A percentile compares a stretch with the other conserved stretches of the same genome.
These are phyloP conservation scores for Aphanoascus verrucosus DNA, from an alignment of 2,329 filamentous ascomycete species.

Conservation along the genomic window DNA sequence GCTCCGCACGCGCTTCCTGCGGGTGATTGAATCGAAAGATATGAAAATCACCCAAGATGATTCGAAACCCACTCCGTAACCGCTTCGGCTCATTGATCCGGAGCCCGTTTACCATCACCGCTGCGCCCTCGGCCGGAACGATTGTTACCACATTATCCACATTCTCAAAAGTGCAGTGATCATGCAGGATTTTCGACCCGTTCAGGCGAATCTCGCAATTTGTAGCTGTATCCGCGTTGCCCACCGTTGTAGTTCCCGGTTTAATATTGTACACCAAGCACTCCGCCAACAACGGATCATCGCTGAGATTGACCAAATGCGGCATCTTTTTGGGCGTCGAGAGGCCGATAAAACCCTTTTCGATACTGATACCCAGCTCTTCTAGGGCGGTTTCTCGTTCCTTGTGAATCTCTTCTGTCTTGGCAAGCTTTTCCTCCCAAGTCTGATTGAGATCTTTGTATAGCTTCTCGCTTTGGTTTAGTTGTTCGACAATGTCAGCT, in stretches of 20 bases:
- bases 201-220: conserved; percentile 86
- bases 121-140: conserved; percentile 78
- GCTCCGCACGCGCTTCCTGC: conserved; percentile 84
- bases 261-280: conserved; percentile 98
- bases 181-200: conserved; percentile 79
- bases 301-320: conserved; percentile 94
- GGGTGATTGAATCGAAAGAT: conserved; percentile 96
- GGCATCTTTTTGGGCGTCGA: conserved; percentile 99
- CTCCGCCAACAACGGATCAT: conserved; percentile 84
- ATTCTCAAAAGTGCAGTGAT: conserved; percentile 93
- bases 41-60: conserved; percentile 95
- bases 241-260: conserved; percentile 84
- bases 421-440: conserved; percentile 91
- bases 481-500: conserved; percentile 91
- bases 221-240: conserved; percentile 77
- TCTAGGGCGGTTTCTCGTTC: conserved; percentile 90
- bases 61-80: conserved; percentile 81
- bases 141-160: conserved; percentile 86
- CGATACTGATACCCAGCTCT: conserved; percentile 95
- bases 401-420: conserved; percentile 95
- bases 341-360: conserved; percentile 92
- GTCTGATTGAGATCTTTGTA: conserved; percentile 95
- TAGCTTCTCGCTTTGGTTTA: conserved; percentile 92
- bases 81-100: conserved; percentile 76
- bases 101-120: conserved; percentile 95